Base-by-base conservation (phyloP, 1,284 basidiomycete genomes). In the Moniliophthora roreri region DNA sequence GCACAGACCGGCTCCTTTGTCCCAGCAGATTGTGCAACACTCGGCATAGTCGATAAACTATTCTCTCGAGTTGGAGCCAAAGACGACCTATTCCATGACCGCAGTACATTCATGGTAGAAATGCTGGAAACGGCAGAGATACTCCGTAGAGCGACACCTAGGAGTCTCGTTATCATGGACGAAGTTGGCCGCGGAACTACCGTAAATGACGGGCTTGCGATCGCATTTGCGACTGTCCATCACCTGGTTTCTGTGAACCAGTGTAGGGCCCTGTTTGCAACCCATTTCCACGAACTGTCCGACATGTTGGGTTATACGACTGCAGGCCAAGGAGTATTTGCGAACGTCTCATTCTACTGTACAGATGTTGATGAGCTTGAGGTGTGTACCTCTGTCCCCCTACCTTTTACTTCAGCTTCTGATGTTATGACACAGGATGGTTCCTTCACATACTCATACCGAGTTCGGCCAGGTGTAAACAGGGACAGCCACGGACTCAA, bases 131-230 rank as follows among this genome's bases (percentile, higher is more conserved):
- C 90, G 1, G 85, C 88, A 3, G 86, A 91, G 51, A 92, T 93
- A 56, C 75, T 99, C 21, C 79, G 81, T 21, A 82, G 87, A 28
- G 94, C 96, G 1, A 95, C 93, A 11, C 71, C 83, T 4, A 81
- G 77, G 51, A 95, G 93, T 56, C 75, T 98, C 52, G 91, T 97
- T 16, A 95, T 98, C 59, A 95, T 98, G 91, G 95, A 98, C 66
- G 96, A 99, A 72, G 91, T 99, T 16, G 96, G 96, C 2, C 78
- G 96, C 59, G 96, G 96, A 18, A 99, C 97, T 2, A 95, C 94
- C 0, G 86, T 95, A 4, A 81, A 86, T 53, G 95, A 98, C 60
- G 96, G 97, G 3, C 72, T 98, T 15, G 90, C 95, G 0, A 93
- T 99, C 44, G 95, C 95, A 1, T 98, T 93, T 66, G 91, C 93